Conservation (phyloP, 257 asterid species). For the Solanum rostratum region DNA sequence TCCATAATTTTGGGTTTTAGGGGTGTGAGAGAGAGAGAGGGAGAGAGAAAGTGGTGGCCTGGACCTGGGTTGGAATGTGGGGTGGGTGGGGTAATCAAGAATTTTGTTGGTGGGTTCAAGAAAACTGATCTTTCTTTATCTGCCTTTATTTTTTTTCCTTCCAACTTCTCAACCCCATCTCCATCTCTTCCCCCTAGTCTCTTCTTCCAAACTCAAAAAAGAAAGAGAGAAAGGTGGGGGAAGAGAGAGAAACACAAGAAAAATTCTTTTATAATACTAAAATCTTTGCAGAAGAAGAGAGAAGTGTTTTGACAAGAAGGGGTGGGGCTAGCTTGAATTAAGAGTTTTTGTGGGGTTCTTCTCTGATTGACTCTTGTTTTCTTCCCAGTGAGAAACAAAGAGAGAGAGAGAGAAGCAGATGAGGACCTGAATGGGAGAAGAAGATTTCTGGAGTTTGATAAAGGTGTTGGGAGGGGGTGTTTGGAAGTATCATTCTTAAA, state of each 20-base stretch:
- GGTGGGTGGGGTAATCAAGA: conserved; percentile 28
- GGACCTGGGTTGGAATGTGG: conserved; percentile 1
- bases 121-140: conserved; percentile 14
- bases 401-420: neutral
- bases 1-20: conserved; percentile 27
- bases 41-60: neutral
- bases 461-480: neutral
- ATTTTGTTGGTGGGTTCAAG: conserved; percentile 51
- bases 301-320: neutral
- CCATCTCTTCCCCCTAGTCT: neutral
- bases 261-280: neutral
- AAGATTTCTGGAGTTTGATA: neutral
- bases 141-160: conserved; percentile 1
- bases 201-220: neutral
- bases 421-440: neutral
- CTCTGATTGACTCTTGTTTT: conserved; percentile 34
- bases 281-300: neutral
- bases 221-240: conserved; percentile 8
- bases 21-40: neutral
- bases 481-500: neutral
- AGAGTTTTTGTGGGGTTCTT: conserved; percentile 22
- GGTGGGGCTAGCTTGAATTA: conserved; percentile 18
- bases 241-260: neutral
- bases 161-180: conserved; percentile 13
- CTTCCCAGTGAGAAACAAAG: neutral